Conservation (phyloP, 2,329 filamentous ascomycete genomes). For the Leptographium procerum region DNA sequence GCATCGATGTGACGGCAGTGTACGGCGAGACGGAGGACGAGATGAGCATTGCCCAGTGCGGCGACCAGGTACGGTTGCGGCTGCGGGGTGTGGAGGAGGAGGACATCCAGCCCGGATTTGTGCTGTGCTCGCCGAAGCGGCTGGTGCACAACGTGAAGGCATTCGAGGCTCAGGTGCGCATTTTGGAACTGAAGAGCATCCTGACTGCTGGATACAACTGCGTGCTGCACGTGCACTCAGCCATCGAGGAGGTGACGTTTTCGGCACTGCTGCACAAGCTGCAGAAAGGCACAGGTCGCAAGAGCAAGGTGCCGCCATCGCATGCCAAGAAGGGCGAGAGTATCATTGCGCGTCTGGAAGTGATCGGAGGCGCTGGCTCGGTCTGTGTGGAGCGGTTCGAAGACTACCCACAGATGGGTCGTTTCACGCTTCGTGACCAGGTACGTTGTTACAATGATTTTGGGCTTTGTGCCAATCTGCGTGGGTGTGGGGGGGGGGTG, state of each 20-base stretch:
- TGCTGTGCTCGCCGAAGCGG: constrained; percentile 88
- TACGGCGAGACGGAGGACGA: constrained; percentile 98
- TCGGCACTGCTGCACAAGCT: constrained; percentile 79
- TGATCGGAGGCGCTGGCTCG: constrained; percentile 72
- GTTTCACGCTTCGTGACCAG: constrained; percentile 83
- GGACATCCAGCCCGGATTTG: constrained; percentile 89
- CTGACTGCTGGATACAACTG: constrained; percentile 94
- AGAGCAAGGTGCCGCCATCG: constrained; percentile 85
- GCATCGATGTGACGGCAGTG: constrained; percentile 68
- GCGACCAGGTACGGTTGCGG: constrained; percentile 87
- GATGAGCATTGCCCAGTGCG: constrained; percentile 67
- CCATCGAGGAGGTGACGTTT: constrained; percentile 96
- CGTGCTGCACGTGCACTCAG: constrained; percentile 92
- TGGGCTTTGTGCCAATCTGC: no score
- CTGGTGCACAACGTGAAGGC: constrained; percentile 79
- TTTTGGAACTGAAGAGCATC: constrained; percentile 90
- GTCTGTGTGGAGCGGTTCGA: constrained; percentile 94
- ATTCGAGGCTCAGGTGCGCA: constrained; percentile 94
- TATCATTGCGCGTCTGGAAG: constrained; percentile 85
- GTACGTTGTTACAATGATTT: no score
- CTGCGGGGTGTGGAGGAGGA: constrained; percentile 95
- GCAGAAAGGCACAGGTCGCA: constrained; percentile 85
- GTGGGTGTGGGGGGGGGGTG: no score
- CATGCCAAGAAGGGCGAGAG: constrained; percentile 74
- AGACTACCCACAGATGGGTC: constrained; percentile 87